A percentile compares a stretch with the other conserved stretches of the same genome.
Evolutionary conservation across 139 green algal genomes (phyloP).

Genomic region (Dunaliella primolecta): DNA sequence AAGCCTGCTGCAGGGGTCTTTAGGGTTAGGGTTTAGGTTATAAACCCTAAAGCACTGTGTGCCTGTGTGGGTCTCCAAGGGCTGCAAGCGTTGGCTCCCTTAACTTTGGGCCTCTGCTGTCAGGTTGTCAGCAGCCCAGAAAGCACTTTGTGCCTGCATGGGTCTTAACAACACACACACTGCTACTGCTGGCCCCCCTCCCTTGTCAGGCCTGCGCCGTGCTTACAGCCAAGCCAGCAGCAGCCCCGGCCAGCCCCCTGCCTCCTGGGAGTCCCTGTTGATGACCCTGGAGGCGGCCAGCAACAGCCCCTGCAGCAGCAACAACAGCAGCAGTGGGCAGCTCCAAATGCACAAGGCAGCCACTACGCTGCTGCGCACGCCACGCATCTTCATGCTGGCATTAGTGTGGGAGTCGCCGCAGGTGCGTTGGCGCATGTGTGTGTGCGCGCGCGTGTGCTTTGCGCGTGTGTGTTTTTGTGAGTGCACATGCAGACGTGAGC

Average conservation of each 20-base stretch:
- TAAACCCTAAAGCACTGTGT: no score
- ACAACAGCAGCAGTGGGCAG: background rate
- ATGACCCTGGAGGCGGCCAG: conserved; percentile 38
- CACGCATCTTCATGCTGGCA: conserved; percentile 67
- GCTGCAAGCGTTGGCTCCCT: no score
- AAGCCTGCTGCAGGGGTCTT: no score
- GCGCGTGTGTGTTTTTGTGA: no score
- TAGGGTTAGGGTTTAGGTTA: no score
- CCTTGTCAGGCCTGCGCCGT: conserved; percentile 28
- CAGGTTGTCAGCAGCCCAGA: no score
- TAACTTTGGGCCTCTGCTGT: no score
- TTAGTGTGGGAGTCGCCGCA: conserved; percentile 72
- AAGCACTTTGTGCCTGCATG: conserved; percentile 3
- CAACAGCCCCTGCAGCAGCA: conserved; percentile 7
- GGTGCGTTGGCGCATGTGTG: conserved; percentile 40
- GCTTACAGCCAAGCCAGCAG: conserved; percentile 32
- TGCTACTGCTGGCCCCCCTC: background rate
- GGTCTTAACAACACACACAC: background rate
- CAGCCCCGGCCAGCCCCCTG: conserved; percentile 6
- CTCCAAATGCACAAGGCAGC: background rate
- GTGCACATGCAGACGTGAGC: no score
- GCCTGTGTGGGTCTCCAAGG: no score
- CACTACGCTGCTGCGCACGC: conserved; percentile 48
- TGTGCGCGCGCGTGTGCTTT: no score
- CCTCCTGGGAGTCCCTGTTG: conserved; percentile 60